Percentiles rank a stretch among this genome's conserved stretches.
These are phyloP conservation scores for Trichoderma aggressivum DNA, from an alignment of 2,329 filamentous ascomycete genomes.

Conservation along the genomic window DNA sequence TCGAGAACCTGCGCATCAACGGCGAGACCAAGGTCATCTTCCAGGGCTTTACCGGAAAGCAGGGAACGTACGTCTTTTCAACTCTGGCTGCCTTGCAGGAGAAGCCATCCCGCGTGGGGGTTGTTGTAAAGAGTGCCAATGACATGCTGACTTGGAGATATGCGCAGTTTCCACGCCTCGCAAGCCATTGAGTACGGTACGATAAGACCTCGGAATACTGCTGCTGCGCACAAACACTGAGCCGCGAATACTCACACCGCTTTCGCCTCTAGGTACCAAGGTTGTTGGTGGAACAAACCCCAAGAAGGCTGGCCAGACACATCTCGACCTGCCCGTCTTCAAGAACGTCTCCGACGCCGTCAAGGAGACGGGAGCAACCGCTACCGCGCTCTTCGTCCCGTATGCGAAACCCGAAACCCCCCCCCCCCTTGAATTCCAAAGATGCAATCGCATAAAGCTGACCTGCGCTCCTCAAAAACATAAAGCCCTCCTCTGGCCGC, in stretches of 20 bases:
- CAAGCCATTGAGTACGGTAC: conserved; percentile 98
- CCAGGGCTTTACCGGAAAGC: conserved; percentile 97
- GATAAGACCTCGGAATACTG: conserved; percentile 24
- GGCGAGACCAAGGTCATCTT: conserved; percentile 89
- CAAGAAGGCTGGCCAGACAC: conserved; percentile 90
- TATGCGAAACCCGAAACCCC: conserved; percentile 42
- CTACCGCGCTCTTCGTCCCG: conserved; percentile 95
- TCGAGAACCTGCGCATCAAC: conserved; percentile 89
- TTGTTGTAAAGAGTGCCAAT: background rate
- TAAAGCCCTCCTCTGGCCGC: conserved; percentile 84
- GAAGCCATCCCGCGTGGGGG: background rate
- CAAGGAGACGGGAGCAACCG: conserved; percentile 84
- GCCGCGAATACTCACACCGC: conserved; percentile 25
- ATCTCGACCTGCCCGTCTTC: conserved; percentile 92
- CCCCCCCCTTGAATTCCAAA: background rate
- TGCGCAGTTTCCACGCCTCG: conserved; percentile 83
- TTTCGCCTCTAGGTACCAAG: conserved; percentile 68
- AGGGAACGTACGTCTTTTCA: conserved; percentile 72
- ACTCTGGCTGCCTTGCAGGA: background rate
- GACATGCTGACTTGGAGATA: conserved; percentile 1
- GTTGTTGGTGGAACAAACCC: conserved; percentile 98
- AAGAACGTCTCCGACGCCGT: conserved; percentile 82
- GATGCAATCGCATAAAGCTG: conserved; percentile 9
- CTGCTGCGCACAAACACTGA: conserved; percentile 21
- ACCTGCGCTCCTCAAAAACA: conserved; percentile 25